Conservation (phyloP, 2,329 filamentous ascomycete genomes). For the Harringtonia aguacate region DNA sequence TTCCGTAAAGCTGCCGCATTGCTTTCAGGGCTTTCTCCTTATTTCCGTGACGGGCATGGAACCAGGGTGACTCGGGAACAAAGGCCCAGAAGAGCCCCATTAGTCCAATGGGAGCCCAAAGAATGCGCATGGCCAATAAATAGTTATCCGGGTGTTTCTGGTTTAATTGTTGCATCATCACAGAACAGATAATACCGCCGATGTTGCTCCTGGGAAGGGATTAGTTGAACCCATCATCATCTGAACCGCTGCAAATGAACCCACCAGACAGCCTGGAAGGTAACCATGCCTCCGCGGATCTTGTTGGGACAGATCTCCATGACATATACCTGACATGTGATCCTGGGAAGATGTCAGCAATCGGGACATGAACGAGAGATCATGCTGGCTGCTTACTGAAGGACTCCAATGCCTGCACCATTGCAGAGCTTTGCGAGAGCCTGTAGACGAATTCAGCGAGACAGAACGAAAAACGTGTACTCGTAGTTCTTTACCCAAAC, state of each 20-base stretch:
- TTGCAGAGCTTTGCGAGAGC: conserved; percentile 6
- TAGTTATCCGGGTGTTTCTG: conserved; percentile 8
- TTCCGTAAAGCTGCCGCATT: conserved; percentile 5
- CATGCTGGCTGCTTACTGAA: neutral
- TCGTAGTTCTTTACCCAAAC: too few relatives aligned
- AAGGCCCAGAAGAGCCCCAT: conserved; percentile 8
- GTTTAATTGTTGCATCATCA: conserved; percentile 9
- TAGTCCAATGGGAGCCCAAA: conserved; percentile 4
- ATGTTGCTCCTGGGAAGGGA: conserved; percentile 4
- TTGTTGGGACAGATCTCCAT: conserved; percentile 9
- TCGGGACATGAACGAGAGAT: neutral
- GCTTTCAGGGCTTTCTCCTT: conserved; percentile 4
- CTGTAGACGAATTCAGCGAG: neutral
- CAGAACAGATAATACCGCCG: conserved; percentile 3
- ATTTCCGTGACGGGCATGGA: conserved; percentile 6
- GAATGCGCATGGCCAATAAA: conserved; percentile 5
- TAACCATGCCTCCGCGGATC: conserved; percentile 9
- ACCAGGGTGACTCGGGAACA: conserved; percentile 9
- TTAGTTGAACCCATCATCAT: neutral
- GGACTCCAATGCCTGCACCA: conserved; percentile 7
- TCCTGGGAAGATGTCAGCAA: neutral
- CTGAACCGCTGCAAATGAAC: neutral
- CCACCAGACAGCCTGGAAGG: conserved; percentile 5
- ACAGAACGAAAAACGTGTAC: too few relatives aligned
- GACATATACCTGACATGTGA: conserved; percentile 8